Conservation (phyloP, 1,284 basidiomycete genomes). For the Rhizoctonia solani region DNA sequence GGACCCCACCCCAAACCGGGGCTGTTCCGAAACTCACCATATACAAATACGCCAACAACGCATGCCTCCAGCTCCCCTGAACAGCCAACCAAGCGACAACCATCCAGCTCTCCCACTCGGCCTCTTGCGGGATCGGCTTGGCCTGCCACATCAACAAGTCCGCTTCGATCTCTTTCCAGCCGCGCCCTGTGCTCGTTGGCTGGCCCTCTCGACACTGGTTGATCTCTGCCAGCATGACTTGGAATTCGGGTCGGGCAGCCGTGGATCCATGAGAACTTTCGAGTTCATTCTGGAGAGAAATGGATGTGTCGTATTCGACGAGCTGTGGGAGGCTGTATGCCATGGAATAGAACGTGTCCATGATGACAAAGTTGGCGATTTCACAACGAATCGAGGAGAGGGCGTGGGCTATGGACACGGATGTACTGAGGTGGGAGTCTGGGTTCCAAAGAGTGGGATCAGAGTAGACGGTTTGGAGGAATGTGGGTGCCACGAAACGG, state of each 20-base stretch:
- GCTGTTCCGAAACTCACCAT: background rate
- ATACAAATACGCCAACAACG: constrained; percentile 9
- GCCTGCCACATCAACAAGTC: background rate
- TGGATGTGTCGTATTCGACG: constrained; percentile 2
- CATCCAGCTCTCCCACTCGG: background rate
- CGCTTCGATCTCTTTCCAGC: background rate
- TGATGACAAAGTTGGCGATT: background rate
- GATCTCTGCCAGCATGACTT: background rate
- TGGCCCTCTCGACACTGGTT: background rate
- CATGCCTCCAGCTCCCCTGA: constrained; percentile 14
- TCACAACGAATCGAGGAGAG: constrained; percentile 1
- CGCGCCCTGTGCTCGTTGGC: no score
- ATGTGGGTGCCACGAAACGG: background rate
- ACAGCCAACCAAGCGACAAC: background rate
- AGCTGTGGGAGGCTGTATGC: constrained; percentile 8
- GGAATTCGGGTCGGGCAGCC: background rate
- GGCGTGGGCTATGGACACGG: background rate
- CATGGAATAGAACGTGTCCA: constrained; percentile 3
- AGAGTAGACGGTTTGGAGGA: constrained; percentile 2
- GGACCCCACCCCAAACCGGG: background rate
- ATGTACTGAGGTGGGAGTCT: background rate
- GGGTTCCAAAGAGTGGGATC: constrained; percentile 7
- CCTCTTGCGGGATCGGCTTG: background rate
- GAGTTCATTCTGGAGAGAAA: background rate
- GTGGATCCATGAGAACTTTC: background rate